Evolutionary conservation across 352 stramenopile genomes (phyloP).

Genomic region (Phytopythium aichiense): DNA sequence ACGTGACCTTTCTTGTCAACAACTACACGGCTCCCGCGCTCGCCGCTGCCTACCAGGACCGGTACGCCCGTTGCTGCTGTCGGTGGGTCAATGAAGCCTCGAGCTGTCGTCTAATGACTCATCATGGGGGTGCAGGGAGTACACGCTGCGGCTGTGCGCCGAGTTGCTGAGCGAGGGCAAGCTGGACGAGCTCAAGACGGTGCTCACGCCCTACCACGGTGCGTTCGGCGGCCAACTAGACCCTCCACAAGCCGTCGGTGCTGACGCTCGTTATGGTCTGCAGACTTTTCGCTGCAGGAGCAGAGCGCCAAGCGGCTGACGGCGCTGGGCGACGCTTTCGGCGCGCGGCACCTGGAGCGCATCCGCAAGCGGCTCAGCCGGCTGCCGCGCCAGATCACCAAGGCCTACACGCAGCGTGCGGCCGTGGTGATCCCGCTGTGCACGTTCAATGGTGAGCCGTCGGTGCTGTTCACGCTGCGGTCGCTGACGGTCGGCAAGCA

Average conservation of each 20-base stretch:
- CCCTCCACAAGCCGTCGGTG: not conserved
- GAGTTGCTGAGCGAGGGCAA: conserved; percentile 73
- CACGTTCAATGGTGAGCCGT: conserved; percentile 93
- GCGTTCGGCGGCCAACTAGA: conserved; percentile 7
- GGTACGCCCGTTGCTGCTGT: conserved; percentile 39
- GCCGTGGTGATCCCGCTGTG: conserved; percentile 96
- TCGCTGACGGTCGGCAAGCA: conserved; percentile 90
- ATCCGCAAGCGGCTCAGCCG: conserved; percentile 94
- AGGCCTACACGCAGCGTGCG: conserved; percentile 88
- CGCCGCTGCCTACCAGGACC: conserved; percentile 92
- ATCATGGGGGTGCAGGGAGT: conserved; percentile 31
- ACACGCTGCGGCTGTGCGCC: conserved; percentile 73
- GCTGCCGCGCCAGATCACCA: conserved; percentile 92
- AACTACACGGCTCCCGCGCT: conserved; percentile 96
- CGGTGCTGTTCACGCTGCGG: conserved; percentile 95
- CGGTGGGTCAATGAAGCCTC: not conserved
- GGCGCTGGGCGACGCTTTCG: conserved; percentile 71
- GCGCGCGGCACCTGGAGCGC: conserved; percentile 83
- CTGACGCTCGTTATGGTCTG: conserved; percentile 1
- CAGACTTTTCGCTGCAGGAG: conserved; percentile 47
- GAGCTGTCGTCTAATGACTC: not conserved
- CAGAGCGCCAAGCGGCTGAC: conserved; percentile 36
- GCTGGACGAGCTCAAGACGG: conserved; percentile 58
- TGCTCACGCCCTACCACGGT: conserved; percentile 78
- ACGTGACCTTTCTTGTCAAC: conserved; percentile 88